phyloP scores from a whole-genome alignment of 2,329 filamentous ascomycete species.

The Pseudogymnoascus sp. region DNA sequence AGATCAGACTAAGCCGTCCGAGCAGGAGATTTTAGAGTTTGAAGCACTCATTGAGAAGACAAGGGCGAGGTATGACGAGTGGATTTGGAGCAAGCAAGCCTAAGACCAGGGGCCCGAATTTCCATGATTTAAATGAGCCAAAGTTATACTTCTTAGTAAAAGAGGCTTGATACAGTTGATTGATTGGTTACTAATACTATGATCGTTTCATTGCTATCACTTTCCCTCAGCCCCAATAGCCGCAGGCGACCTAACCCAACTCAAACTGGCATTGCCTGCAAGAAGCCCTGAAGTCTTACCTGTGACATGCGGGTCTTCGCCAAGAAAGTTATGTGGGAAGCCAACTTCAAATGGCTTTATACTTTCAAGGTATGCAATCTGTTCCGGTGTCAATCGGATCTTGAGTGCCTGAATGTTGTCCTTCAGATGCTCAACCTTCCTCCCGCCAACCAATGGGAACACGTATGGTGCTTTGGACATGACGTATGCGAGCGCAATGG shows the following conservation, averaged over 20 bases:
- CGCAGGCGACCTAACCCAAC: background rate
- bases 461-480: conserved; percentile 66
- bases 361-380: conserved; percentile 60
- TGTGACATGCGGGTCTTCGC: conserved; percentile 28
- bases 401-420: conserved; percentile 63
- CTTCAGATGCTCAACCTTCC: conserved; percentile 63
- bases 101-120: too few species aligned
- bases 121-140: background rate
- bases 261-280: background rate
- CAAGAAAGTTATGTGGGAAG: conserved; percentile 60
- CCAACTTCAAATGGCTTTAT: conserved; percentile 57
- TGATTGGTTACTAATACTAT: background rate
- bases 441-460: conserved; percentile 66
- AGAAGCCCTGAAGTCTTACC: background rate
- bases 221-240: background rate
- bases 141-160: background rate
- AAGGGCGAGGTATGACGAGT: background rate
- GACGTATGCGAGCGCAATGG: conserved; percentile 65
- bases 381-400: conserved; percentile 51
- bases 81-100: background rate
- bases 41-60: background rate
- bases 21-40: background rate
- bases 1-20: background rate
- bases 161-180: background rate
- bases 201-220: background rate